Conservation (phyloP, 305 asterid species). For the Rubia occidens region DNA sequence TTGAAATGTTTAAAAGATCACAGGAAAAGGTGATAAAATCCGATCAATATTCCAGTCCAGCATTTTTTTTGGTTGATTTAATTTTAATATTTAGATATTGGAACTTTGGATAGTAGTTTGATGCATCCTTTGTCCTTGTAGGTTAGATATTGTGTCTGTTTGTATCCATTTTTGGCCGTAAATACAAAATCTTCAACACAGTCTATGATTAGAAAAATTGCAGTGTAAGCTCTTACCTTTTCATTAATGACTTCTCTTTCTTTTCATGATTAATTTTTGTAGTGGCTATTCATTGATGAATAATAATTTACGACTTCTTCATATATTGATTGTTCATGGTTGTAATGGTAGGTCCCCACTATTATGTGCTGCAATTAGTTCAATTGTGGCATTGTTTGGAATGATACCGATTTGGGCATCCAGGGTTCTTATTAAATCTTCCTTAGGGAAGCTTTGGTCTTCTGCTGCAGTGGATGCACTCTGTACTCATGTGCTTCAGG, state of each 20-base stretch:
- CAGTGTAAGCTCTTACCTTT: constrained; percentile 27
- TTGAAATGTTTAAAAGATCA: constrained; percentile 54
- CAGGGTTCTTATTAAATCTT: constrained; percentile 38
- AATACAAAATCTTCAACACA: constrained; percentile 50
- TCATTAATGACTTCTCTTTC: constrained; percentile 4
- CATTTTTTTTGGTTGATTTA: constrained; percentile 1
- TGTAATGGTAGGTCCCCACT: constrained; percentile 41
- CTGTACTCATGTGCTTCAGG: constrained; percentile 58
- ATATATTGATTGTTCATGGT: constrained; percentile 6
- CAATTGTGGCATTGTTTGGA: constrained; percentile 51
- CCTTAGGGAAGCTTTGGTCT: constrained; percentile 62
- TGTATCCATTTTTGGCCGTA: constrained; percentile 76
- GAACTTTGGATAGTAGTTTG: background rate
- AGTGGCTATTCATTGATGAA: background rate
- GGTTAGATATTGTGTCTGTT: constrained; percentile 54
- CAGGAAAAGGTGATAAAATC: constrained; percentile 52
- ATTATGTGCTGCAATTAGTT: constrained; percentile 41
- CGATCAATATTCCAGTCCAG: background rate
- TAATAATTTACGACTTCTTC: constrained; percentile 7
- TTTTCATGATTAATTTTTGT: background rate
- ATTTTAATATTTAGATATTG: background rate
- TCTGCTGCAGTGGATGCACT: constrained; percentile 53
- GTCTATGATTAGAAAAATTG: constrained; percentile 45
- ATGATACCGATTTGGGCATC: constrained; percentile 42
- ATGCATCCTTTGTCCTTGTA: constrained; percentile 23